These are phyloP conservation scores for Dalbergia cochinchinensis DNA, from an alignment of 306 rosid genomes.

Conservation along the genomic window DNA sequence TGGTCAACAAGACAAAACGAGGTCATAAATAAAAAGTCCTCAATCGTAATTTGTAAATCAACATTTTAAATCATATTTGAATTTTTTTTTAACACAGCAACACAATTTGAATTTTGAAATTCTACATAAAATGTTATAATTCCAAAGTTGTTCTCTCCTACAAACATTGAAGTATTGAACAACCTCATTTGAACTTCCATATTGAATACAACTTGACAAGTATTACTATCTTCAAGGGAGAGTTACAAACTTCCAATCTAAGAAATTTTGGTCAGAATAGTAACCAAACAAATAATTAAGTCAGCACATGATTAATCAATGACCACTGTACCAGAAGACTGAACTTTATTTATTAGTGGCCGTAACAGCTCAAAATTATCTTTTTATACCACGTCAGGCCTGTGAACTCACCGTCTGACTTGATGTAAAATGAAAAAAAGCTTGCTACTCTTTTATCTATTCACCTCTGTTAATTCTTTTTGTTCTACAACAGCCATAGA, in stretches of 20 bases:
- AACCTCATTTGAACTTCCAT: constrained; percentile 20
- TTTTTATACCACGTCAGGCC: background rate
- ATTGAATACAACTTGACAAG: constrained; percentile 5
- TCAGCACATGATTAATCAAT: background rate
- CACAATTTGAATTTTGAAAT: background rate
- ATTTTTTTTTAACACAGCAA: constrained; percentile 1
- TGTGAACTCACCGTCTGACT: constrained; percentile 1
- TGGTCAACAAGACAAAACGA: constrained; percentile 8
- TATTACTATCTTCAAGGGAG: background rate
- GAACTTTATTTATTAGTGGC: background rate
- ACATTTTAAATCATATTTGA: constrained; percentile 1
- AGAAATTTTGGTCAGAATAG: background rate
- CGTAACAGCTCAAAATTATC: constrained; percentile 2
- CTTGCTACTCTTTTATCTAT: no score
- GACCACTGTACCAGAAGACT: background rate
- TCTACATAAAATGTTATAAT: background rate
- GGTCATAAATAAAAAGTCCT: background rate
- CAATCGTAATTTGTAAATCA: background rate
- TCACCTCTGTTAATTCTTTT: background rate
- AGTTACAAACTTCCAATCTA: background rate
- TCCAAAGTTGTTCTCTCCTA: background rate
- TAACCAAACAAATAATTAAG: constrained; percentile 3
- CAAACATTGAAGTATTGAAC: constrained; percentile 1
- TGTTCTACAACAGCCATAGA: background rate
- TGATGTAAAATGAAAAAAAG: background rate